Evolutionary conservation across 352 stramenopile genomes (phyloP).

Genomic region (Pythium rishiriense): DNA sequence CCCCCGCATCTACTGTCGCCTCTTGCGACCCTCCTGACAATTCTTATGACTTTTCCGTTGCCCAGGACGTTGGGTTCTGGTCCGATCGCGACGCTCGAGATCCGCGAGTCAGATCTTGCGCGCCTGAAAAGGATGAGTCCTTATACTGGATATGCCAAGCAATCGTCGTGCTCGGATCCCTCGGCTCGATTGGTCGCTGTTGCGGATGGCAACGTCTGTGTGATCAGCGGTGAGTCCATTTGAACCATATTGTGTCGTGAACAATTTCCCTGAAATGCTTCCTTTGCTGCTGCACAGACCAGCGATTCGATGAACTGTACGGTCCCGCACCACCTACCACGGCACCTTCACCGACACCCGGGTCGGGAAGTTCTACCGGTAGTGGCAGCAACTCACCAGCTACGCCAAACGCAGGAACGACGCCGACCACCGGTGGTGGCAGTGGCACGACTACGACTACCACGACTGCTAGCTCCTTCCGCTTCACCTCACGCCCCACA

Average conservation of each 20-base stretch:
- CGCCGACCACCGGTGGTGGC: too few species aligned
- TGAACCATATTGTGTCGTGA: too few species aligned
- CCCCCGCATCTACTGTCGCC: not conserved
- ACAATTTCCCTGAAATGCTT: too few species aligned
- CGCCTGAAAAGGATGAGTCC: not conserved
- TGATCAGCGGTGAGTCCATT: slow-evolving; percentile 5
- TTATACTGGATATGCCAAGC: not conserved
- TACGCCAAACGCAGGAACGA: not conserved
- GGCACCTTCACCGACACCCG: not conserved
- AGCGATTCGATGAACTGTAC: not conserved
- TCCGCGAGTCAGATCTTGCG: not conserved
- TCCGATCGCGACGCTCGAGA: slow-evolving; percentile 10
- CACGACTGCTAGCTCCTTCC: not conserved
- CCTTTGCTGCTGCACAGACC: not conserved
- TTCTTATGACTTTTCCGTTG: not conserved
- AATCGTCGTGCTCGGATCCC: not conserved
- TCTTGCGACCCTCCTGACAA: not conserved
- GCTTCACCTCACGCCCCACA: not conserved
- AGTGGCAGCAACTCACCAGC: not conserved
- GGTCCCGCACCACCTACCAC: too few species aligned
- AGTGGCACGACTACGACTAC: not conserved
- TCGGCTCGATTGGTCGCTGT: not conserved
- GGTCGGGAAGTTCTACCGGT: not conserved
- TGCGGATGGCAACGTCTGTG: not conserved
- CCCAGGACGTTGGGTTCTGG: not conserved